Base-by-base conservation (phyloP, 179 eudicot genomes). In the Heliamphora pulchella region DNA sequence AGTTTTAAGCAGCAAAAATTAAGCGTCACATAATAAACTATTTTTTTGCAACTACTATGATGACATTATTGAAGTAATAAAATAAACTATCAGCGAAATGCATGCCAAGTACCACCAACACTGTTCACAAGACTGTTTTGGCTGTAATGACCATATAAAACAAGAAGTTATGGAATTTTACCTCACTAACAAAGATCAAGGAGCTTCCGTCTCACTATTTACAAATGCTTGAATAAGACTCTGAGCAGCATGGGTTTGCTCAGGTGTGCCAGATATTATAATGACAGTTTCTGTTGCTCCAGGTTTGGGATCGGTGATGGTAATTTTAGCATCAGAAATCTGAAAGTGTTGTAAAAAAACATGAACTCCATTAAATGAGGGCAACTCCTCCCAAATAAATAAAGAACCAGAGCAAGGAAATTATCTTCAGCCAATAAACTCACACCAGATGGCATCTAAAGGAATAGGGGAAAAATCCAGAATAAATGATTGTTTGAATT, bases 241-340 rank as follows among this genome's bases (percentile, higher is more conserved):
- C 76, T 96, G 99, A 43, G 99, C 99, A 47, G 98, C 99, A 88
- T 89, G 89, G n/a, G 99, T 89, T 87, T 96, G 94, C 83, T 96
- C 98, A 39, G 99, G 99, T 50, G 96, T 90, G 63, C 99, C 99
- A 14, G 97, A 94, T 79, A 96, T 96, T 74, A 88, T 87, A 53
- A 96, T 90, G 43, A 86, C 78, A 68, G 99, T 94, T 87, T 96
- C 99, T 68, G 84, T 76, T 7, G 94, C 91, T 67, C 98, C 96
- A 43, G 91, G 96, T 86, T 90, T 90, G 4, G 96, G 89, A 74
- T 94, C 94, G 59, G 82, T 88, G 47, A 96, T 94, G 48, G 87
- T 90, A 80, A 96, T 84, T 88, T 88, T 88, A 13, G 99, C 99
- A 51, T 94, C 98, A 10, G 99, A 92, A 74, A 94, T 91, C 98